A percentile compares a stretch with the other conserved stretches of the same genome.
Evolutionary conservation across 768 basidiomycete species (phyloP).

Genomic region (Coprinopsis cinerea): DNA sequence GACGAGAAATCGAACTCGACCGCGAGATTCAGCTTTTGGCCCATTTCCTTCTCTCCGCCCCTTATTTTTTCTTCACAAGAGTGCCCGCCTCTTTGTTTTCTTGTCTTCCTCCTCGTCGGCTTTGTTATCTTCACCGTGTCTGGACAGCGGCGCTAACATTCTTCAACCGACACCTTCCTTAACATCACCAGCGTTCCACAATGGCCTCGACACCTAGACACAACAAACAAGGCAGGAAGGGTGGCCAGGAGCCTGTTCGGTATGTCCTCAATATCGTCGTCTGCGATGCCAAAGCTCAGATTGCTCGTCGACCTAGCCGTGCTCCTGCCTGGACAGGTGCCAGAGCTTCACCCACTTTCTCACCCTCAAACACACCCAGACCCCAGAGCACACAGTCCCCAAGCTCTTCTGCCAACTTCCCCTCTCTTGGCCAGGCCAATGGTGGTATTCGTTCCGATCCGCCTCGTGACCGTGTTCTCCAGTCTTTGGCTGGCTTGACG

Average conservation of each 20-base stretch:
- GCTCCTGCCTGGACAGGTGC: constrained; percentile 59
- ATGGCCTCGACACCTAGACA: constrained; percentile 67
- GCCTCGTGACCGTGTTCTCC: constrained; percentile 55
- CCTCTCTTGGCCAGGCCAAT: constrained; percentile 44
- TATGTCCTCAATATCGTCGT: constrained; percentile 22
- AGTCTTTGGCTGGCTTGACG: constrained; percentile 62
- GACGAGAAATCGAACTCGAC: too few species aligned
- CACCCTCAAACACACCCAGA: constrained; percentile 40
- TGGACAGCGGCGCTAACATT: constrained; percentile 25
- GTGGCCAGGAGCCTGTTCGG: constrained; percentile 54
- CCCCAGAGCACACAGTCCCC: constrained; percentile 30
- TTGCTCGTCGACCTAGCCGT: constrained; percentile 21
- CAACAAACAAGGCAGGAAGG: constrained; percentile 60
- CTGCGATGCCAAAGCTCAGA: constrained; percentile 25
- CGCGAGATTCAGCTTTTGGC: too few species aligned
- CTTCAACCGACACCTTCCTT: constrained; percentile 22
- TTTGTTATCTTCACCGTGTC: constrained; percentile 33
- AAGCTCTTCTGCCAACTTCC: constrained; percentile 32
- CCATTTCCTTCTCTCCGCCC: constrained; percentile 5
- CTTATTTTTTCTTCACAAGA: constrained; percentile 13
- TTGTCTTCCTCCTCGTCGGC: constrained; percentile 16
- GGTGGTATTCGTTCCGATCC: constrained; percentile 39
- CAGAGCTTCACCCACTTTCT: constrained; percentile 68
- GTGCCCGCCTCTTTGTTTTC: constrained; percentile 15
- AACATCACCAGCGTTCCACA: constrained; percentile 23